Evolutionary conservation across 1,139 yeast genomes (phyloP).

Genomic region (Meyerozyma sp.): DNA sequence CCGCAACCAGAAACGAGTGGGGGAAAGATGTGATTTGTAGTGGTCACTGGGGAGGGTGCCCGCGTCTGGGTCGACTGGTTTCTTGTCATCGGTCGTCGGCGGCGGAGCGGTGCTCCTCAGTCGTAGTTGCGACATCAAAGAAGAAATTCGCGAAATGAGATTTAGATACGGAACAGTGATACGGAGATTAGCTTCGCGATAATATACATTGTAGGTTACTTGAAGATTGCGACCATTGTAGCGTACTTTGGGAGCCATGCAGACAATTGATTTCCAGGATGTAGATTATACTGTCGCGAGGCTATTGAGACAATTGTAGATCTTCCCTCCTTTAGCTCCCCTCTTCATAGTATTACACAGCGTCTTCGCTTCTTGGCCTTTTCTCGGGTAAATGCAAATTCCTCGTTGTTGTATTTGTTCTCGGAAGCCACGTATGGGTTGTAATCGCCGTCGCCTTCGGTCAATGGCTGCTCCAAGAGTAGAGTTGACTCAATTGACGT

Average conservation of each 20-base stretch:
- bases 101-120: not conserved
- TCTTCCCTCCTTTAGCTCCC: no score
- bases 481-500: conserved; percentile 32
- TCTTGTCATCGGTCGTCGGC: not conserved
- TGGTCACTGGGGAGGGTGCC: conserved; percentile 68
- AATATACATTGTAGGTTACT: no score
- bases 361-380: conserved; percentile 23
- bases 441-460: not conserved
- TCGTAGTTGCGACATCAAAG: not conserved
- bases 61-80: conserved; percentile 40
- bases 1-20: conserved; percentile 56
- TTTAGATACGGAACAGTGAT: no score
- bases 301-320: no score
- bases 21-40: conserved; percentile 55
- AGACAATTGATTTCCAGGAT: no score
- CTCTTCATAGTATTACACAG: conserved; percentile 28
- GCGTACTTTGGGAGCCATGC: no score
- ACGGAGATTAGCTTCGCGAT: no score
- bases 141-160: not conserved
- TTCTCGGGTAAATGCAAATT: conserved; percentile 37
- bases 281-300: no score
- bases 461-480: conserved; percentile 31
- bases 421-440: conserved; percentile 4
- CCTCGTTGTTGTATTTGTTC: conserved; percentile 33
- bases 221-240: no score